Base-by-base conservation (phyloP, 139 green algal genomes). In the Yamagishiella unicocca region DNA sequence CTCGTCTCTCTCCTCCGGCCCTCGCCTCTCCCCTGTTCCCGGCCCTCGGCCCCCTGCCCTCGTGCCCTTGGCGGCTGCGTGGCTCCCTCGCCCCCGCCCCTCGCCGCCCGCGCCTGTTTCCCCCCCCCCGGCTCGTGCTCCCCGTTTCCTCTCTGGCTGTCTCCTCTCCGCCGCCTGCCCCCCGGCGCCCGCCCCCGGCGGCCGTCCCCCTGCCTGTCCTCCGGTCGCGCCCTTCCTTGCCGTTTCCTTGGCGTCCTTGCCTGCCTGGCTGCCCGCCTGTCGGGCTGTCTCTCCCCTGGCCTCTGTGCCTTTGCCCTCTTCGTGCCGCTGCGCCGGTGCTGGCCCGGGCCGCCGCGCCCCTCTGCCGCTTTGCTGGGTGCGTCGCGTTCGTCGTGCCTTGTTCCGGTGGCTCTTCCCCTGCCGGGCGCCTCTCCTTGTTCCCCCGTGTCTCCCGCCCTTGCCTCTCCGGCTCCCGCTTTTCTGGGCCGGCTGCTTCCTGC, bases 201-300 rank as follows among this genome's bases (percentile, higher is more conserved):
- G 81, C 81, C 46, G 81, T 78, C 79, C 79, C 82, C 74, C 79
- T 88, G 80, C 79, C 82, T 64, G 82, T 88, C 68, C 43, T 87
- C 86, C 75, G 70, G 86, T 87, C 86, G 86, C 82, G 80, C 62
- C 72, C 33, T 83, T n/a, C 62, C 73, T 90, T 87, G 75, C 46
- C 54, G 75, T 75, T 71, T 83, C 70, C 78, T 67, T 73, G 70
- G 27, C 74, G 72, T 74, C 55, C 22, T 58, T 43, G 68, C 64
- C 62, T 82, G 55, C 72, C 66, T 83, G 40, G 83, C 35, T 53
- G 54, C 77, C 66, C 76, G 76, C 85, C 68, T 85, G 61, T 76
- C 38, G 67, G 19, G 71, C 31, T 90, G 84, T 89, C 67, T 82
- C 67, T 42, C 25, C 17, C 45, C n/a, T 82, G 37, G 61, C 62